Conservation (phyloP, 345 rosid species). For the Fremontodendron californicum region DNA sequence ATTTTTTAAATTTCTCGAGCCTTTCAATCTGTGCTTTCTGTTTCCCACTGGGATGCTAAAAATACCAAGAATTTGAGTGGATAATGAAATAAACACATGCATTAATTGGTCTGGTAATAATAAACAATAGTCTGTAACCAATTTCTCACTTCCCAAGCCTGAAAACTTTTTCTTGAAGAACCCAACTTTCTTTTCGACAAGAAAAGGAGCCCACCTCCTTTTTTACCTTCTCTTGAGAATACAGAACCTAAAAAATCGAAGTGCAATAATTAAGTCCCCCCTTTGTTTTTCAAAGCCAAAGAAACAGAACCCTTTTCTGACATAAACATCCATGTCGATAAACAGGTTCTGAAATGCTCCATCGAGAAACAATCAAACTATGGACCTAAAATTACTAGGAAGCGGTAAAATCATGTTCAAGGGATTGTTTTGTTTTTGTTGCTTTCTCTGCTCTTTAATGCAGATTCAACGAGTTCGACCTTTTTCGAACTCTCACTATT, state of each 20-base stretch:
- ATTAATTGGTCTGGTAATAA: too few relatives aligned
- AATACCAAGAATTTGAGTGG: neutral
- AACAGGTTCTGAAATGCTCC: neutral
- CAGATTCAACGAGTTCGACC: constrained; percentile 67
- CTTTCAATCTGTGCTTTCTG: too few relatives aligned
- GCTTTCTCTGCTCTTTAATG: constrained; percentile 46
- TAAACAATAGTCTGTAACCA: too few relatives aligned
- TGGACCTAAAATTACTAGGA: neutral
- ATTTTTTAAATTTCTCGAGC: too few relatives aligned
- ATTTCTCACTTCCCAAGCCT: too few relatives aligned
- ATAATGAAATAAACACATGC: too few relatives aligned
- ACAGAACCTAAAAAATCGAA: too few relatives aligned
- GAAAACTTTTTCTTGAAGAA: too few relatives aligned
- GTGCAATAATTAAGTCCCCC: too few relatives aligned
- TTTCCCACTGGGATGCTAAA: neutral
- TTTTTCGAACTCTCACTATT: constrained; percentile 65
- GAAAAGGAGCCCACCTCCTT: too few relatives aligned
- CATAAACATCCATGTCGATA: neutral
- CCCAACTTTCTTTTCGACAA: too few relatives aligned
- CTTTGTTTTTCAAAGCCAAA: neutral
- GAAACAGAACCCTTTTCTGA: neutral
- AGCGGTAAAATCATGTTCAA: neutral
- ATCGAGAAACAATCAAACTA: neutral
- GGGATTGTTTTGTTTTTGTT: constrained; percentile 8
- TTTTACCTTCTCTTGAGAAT: too few relatives aligned